These are phyloP conservation scores for Hypomyces perniciosus DNA, from an alignment of 2,329 filamentous ascomycete species.

Conservation along the genomic window DNA sequence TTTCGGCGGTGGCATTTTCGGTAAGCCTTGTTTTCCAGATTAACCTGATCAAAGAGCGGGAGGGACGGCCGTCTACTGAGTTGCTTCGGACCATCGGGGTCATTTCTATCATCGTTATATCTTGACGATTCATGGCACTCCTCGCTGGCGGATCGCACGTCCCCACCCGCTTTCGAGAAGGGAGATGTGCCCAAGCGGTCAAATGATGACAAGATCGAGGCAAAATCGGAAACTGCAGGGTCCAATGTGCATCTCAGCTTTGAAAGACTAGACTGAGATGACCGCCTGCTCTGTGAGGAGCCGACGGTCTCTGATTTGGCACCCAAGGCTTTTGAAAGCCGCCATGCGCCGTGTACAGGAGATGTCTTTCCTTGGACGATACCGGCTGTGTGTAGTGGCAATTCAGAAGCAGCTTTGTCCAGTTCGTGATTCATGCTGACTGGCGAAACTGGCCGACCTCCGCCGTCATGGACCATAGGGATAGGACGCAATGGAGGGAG, in stretches of 20 bases:
- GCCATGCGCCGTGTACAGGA: no score
- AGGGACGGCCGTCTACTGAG: conserved; percentile 3
- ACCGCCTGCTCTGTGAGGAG: conserved; percentile 1
- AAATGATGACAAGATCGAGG: conserved; percentile 24
- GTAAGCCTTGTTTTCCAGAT: conserved; percentile 4
- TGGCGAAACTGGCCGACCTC: not conserved
- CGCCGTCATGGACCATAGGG: no score
- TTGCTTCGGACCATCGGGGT: not conserved
- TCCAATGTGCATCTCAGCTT: conserved; percentile 17
- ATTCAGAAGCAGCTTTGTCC: not conserved
- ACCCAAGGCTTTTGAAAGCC: conserved; percentile 8
- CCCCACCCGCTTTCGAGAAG: conserved; percentile 14
- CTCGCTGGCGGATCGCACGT: not conserved
- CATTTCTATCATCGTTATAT: not conserved
- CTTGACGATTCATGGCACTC: not conserved
- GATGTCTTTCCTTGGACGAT: no score
- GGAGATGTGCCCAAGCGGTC: conserved; percentile 22
- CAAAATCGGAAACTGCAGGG: conserved; percentile 22
- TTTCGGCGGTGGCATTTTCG: conserved; percentile 22
- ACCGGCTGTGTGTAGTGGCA: no score
- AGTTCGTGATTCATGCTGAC: not conserved
- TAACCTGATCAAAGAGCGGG: not conserved
- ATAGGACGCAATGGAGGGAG: not conserved
- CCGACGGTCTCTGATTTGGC: not conserved
- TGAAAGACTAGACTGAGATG: conserved; percentile 11